Evolutionary conservation across 148 eudicot species (phyloP).

Genomic region (Mesembryanthemum crystallinum): DNA sequence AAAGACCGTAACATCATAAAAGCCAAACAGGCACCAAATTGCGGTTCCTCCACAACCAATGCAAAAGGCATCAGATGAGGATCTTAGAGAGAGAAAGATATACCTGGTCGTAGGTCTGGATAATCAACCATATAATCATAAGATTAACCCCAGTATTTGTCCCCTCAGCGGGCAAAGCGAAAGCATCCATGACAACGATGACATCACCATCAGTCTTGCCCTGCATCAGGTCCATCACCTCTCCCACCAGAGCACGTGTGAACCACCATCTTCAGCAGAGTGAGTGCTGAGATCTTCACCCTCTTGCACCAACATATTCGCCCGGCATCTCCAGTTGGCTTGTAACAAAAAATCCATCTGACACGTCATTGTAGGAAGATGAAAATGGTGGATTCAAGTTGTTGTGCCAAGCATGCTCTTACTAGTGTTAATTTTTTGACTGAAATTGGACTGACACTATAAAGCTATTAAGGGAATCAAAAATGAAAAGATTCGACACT

Average conservation of each 20-base stretch:
- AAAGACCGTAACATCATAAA: background rate
- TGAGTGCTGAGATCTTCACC: conserved; percentile 87
- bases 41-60: background rate
- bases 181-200: conserved; percentile 92
- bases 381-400: conserved; percentile 35
- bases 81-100: background rate
- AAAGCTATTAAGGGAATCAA: no score
- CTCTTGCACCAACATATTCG: conserved; percentile 69
- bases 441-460: no score
- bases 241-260: conserved; percentile 94
- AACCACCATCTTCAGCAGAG: conserved; percentile 91
- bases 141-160: conserved; percentile 98
- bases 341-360: conserved; percentile 84
- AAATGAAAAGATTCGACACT: no score
- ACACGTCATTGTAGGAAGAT: conserved; percentile 26
- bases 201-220: conserved; percentile 92
- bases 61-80: conserved; percentile 11
- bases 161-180: conserved; percentile 93
- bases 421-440: no score
- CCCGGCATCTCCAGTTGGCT: conserved; percentile 87
- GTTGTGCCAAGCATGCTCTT: no score
- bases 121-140: conserved; percentile 97
- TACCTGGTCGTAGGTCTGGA: conserved; percentile 80
- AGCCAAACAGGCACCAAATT: background rate
- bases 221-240: conserved; percentile 94